Base-by-base conservation (phyloP, 345 rosid genomes). In the Brassica rapa region DNA sequence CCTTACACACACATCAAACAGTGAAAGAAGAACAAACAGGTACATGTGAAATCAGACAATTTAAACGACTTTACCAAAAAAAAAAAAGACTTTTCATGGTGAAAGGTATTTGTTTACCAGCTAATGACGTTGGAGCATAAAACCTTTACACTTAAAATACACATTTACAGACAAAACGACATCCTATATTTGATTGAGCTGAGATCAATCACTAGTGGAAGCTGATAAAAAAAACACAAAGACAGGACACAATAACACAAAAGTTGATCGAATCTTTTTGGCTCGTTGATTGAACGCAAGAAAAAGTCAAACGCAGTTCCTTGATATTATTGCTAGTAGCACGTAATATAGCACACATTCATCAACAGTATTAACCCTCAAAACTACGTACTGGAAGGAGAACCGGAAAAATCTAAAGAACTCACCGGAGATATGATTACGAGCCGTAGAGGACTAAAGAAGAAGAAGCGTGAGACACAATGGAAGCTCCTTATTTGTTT, bases 271-370 rank as follows among this genome's bases (percentile, higher is more conserved):
- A 80, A 64, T 73, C 72, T 39, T 3, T 73, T 46, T 12, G 70
- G 4, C 37, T 68, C 53, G 78, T 51, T 37, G 56, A 8, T 37
- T 37, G 43, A 37, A 2, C 43, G 43, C 43, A 0, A 37, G 43
- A 1, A 55, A 74, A 80, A 80, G 80, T 75, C 83, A 80, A 75
- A 80, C 76, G 21, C 72, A 53, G 63, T 60, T 66, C 75, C 39
- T 30, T 23, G 61, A 66, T 24, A 66, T 24, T 73, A 19, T 35
- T 25, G 35, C 30, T n/a, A 43, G 23, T 2, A 19, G 6, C 41
- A 12, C 16, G 11, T 5, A 57, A 25, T 3, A 25, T 3, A 25
- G 12, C 59, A 35, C 39, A 69, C n/a, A 30, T 15, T 25, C 49
- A 53, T 37, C 29, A 68, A 63, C 76, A 14, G 3, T 69, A 74